Evolutionary conservation across 805 yeast species (phyloP), one percentile per base, ranked within the genome.

Genomic region (Diddensiella caesifluorescens): DNA sequence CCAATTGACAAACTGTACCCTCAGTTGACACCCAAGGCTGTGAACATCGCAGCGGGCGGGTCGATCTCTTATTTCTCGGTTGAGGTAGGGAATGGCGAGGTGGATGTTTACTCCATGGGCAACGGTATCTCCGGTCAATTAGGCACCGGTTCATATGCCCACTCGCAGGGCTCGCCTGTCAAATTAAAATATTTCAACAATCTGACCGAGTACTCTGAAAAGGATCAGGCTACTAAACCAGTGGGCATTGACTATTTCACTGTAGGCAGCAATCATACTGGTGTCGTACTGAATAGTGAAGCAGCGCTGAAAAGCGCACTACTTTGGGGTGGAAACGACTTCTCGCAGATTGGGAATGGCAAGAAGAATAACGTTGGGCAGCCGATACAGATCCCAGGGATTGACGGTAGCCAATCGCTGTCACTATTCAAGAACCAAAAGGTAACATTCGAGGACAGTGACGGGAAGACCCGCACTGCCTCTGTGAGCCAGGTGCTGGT

Each of bases 311-410:
- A 38, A 15, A 87, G 82, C 54, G 81, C 87, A 16, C 59, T 81
- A 28, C 73, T 67, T 4, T 87, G 95, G 87, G 98, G 98, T 19
- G 81, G 78, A 33, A 90, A 89, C 61, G 83, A 79, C 54, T 68
- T 50, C 52, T 95, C 90, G 19, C 96, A 90, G 63, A 69, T 85
- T 33, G 96, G 95, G 9, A 85, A 79, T 55, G 95, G 95, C 22
- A 83, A 82, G 54, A 68, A 73, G 31, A 72, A 73, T 45, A 81
- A 82, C 56, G 60, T 36, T 10, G 49, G 55, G 2, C 15, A 18
- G 31, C 49, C 46, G 34, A 39, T 39, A 9, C 46, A 41, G 20
- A 32, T 47, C 13, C 35, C 42, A 6, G 28, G 35, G 5, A 13
- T 25, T n/a, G 36, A 35, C 30, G 22, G 25, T 12, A 20, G 40